These are phyloP conservation scores for Orbilia blumenaviensis DNA, from an alignment of 2,329 filamentous ascomycete species.

Conservation along the genomic window DNA sequence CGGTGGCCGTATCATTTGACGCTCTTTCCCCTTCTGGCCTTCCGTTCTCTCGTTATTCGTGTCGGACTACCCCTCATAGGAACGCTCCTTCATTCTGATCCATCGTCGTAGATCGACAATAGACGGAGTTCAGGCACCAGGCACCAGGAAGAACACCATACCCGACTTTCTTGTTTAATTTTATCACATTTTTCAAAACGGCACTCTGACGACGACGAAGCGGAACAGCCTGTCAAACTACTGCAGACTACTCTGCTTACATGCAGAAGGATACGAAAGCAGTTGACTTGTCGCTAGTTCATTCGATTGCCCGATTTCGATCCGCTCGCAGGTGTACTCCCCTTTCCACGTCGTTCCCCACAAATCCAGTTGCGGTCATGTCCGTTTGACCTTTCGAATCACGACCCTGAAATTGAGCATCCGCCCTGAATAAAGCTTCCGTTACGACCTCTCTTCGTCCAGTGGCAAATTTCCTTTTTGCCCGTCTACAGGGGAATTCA, in stretches of 20 bases:
- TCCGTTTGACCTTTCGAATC: slow-evolving; percentile 36
- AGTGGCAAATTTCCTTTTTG: slow-evolving; percentile 19
- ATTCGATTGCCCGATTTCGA: slow-evolving; percentile 47
- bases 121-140: slow-evolving; percentile 16
- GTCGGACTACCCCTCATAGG: slow-evolving; percentile 42
- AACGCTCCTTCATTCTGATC: slow-evolving; percentile 27
- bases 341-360: slow-evolving; percentile 29
- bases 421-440: slow-evolving; percentile 8
- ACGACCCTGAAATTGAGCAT: slow-evolving; percentile 14
- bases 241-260: slow-evolving; percentile 44
- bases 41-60: slow-evolving; percentile 34
- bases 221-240: slow-evolving; percentile 27
- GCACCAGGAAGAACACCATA: slow-evolving; percentile 7
- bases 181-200: slow-evolving; percentile 32
- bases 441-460: slow-evolving; percentile 12
- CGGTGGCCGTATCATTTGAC: slow-evolving; percentile 22
- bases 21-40: slow-evolving; percentile 26
- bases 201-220: slow-evolving; percentile 10
- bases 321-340: slow-evolving; percentile 31
- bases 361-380: slow-evolving; percentile 27
- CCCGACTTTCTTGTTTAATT: not conserved
- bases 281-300: slow-evolving; percentile 52
- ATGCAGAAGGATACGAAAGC: slow-evolving; percentile 44
- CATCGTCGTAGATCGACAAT: slow-evolving; percentile 47
- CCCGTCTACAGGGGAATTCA: slow-evolving; percentile 19